Evolutionary conservation across 2,329 filamentous ascomycete genomes (phyloP).

Genomic region (Neopestalotiopsis sp.): DNA sequence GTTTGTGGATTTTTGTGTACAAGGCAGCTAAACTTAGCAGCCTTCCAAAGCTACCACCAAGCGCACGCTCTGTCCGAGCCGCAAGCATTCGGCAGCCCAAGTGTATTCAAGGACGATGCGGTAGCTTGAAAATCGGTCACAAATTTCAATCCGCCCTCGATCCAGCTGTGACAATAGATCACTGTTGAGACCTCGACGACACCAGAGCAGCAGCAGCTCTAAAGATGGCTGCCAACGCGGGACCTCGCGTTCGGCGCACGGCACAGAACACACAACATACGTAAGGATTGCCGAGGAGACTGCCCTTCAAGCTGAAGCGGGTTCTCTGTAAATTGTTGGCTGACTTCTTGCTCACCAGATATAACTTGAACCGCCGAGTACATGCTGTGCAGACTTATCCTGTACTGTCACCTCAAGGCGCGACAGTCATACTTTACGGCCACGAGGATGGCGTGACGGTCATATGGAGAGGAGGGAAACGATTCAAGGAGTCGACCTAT

Average conservation of each 20-base stretch:
- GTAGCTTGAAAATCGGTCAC: neutral
- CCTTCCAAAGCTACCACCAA: neutral
- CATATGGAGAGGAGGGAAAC: conserved; percentile 65
- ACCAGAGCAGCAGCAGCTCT: neutral
- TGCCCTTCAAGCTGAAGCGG: neutral
- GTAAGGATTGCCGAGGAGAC: conserved; percentile 28
- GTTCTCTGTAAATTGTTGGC: conserved; percentile 16
- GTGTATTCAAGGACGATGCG: neutral
- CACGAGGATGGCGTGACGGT: conserved; percentile 67
- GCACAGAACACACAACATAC: conserved; percentile 42
- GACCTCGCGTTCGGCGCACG: conserved; percentile 40
- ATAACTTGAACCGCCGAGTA: conserved; percentile 62
- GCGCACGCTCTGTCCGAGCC: neutral
- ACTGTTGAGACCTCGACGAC: neutral
- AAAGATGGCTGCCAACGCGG: conserved; percentile 32
- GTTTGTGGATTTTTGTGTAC: conserved; percentile 10
- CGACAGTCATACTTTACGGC: conserved; percentile 66
- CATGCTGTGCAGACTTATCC: conserved; percentile 67
- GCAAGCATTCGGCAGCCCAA: neutral
- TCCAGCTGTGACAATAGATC: neutral
- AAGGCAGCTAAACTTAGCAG: neutral
- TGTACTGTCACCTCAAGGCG: conserved; percentile 65
- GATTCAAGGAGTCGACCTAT: conserved; percentile 53
- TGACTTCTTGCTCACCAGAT: conserved; percentile 44
- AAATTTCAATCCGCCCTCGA: neutral